These are phyloP conservation scores for Saturnispora galanensis DNA, from an alignment of 805 yeast genomes.

Conservation along the genomic window DNA sequence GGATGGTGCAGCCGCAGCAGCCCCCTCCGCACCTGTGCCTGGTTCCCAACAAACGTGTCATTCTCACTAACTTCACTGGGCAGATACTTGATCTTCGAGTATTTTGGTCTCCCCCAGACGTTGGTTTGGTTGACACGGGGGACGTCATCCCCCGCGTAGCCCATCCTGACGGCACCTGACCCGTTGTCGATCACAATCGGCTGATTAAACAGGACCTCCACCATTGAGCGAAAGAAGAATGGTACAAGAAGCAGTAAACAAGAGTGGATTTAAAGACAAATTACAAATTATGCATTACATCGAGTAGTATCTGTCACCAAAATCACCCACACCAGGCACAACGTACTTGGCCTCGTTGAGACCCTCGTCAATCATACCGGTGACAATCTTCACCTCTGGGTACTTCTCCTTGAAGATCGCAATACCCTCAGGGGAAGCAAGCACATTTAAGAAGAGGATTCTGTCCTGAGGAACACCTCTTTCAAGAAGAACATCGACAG, in stretches of 20 bases:
- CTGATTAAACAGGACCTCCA: conserved; percentile 41
- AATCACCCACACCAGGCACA: conserved; percentile 94
- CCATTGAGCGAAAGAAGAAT: neutral
- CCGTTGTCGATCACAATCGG: conserved; percentile 80
- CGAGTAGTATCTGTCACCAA: conserved; percentile 96
- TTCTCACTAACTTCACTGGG: conserved; percentile 52
- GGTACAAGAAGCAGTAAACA: neutral
- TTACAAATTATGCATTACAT: conserved; percentile 22
- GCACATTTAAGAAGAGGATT: conserved; percentile 80
- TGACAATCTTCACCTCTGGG: conserved; percentile 80
- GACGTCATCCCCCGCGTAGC: conserved; percentile 85
- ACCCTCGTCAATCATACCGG: conserved; percentile 87
- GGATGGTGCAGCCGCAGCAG: conserved; percentile 65
- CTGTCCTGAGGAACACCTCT: conserved; percentile 85
- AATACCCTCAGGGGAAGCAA: conserved; percentile 94
- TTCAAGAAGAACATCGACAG: conserved; percentile 77
- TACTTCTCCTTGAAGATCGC: conserved; percentile 62
- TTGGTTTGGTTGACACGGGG: conserved; percentile 62
- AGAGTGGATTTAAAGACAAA: neutral
- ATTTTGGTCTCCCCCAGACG: conserved; percentile 73
- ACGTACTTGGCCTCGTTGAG: conserved; percentile 79
- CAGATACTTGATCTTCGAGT: conserved; percentile 49
- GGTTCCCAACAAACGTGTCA: conserved; percentile 63
- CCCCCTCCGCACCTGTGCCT: conserved; percentile 71
- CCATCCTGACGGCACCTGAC: conserved; percentile 76